Percentiles rank a stretch among this genome's conserved stretches.
phyloP scores from a whole-genome alignment of 1,284 basidiomycete genomes.

The Moesziomyces sp. region DNA sequence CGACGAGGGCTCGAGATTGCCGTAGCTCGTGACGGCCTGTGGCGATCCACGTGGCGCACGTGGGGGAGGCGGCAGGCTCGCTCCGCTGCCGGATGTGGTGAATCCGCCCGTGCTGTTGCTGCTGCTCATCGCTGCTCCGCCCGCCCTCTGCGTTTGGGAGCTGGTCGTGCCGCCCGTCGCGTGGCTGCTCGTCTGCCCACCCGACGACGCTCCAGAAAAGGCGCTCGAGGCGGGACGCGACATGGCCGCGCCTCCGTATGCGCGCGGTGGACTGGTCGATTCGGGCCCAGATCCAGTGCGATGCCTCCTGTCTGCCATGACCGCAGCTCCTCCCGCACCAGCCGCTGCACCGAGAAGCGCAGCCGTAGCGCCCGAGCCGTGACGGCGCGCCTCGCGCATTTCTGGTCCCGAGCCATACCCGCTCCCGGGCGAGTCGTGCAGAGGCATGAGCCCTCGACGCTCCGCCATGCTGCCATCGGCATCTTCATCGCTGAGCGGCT shows the following conservation, averaged over 20 bases:
- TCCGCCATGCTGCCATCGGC: slow-evolving; percentile 32
- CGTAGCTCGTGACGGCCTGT: slow-evolving; percentile 1
- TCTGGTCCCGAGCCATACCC: slow-evolving; percentile 17
- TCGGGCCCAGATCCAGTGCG: neutral
- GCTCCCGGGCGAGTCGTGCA: slow-evolving; percentile 12
- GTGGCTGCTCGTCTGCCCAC: slow-evolving; percentile 6
- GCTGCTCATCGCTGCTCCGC: slow-evolving; percentile 22
- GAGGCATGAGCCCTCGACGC: slow-evolving; percentile 40
- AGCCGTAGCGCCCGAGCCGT: slow-evolving; percentile 8
- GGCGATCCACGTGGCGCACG: slow-evolving; percentile 27
- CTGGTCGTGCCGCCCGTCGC: slow-evolving; percentile 5
- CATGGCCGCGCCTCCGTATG: neutral
- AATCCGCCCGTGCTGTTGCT: slow-evolving; percentile 49
- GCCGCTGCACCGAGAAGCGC: slow-evolving; percentile 20
- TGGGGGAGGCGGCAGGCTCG: slow-evolving; percentile 42
- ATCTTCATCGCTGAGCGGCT: slow-evolving; percentile 31
- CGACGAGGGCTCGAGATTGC: slow-evolving; percentile 11
- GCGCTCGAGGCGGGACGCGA: slow-evolving; percentile 16
- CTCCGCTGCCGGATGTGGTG: slow-evolving; percentile 33
- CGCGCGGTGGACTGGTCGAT: slow-evolving; percentile 1
- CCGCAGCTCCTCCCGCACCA: slow-evolving; percentile 6
- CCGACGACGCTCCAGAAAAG: slow-evolving; percentile 1
- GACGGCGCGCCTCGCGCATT: slow-evolving; percentile 17
- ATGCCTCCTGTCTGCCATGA: slow-evolving; percentile 1
- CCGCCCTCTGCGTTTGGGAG: slow-evolving; percentile 12